These are phyloP conservation scores for Pelagomonas calceolata DNA, from an alignment of 108 stramenopile genomes.

Conservation along the genomic window DNA sequence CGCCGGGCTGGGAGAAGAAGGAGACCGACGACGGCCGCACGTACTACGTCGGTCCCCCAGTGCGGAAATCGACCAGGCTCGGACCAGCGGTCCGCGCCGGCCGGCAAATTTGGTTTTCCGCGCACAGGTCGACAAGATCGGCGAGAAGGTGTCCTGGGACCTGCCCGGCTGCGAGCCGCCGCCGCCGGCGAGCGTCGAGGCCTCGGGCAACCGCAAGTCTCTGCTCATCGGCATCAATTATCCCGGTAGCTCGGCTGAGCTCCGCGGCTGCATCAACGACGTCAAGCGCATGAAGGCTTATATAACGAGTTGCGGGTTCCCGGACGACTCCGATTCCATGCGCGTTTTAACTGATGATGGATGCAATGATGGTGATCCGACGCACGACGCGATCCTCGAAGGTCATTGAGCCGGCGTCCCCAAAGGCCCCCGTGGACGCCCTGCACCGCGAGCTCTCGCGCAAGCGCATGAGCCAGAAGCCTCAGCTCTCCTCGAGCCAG, in stretches of 20 bases:
- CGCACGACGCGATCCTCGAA: slow-evolving; percentile 53
- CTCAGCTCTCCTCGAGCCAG: slow-evolving; percentile 35
- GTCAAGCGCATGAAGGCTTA: slow-evolving; percentile 28
- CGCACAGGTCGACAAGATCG: too few relatives aligned
- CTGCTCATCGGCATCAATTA: slow-evolving; percentile 35
- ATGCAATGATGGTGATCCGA: slow-evolving; percentile 45
- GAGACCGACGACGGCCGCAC: too few relatives aligned
- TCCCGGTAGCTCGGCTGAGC: slow-evolving; percentile 29
- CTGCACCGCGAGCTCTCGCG: slow-evolving; percentile 22
- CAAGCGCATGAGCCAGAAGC: slow-evolving; percentile 28
- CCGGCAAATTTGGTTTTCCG: too few relatives aligned
- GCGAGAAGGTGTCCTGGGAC: too few relatives aligned
- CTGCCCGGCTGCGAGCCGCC: too few relatives aligned
- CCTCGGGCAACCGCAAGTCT: slow-evolving; percentile 27
- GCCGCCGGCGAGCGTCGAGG: too few relatives aligned
- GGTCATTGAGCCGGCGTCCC: slow-evolving; percentile 39
- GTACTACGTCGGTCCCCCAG: too few relatives aligned
- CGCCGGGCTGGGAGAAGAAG: too few relatives aligned
- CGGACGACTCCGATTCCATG: too few relatives aligned
- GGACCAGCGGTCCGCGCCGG: too few relatives aligned
- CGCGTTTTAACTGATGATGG: slow-evolving; percentile 43
- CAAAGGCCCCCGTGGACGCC: slow-evolving; percentile 22
- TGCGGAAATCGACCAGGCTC: too few relatives aligned
- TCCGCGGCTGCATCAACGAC: slow-evolving; percentile 40
- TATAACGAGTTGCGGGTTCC: slow-evolving; percentile 22